A percentile compares a stretch with the other conserved stretches of the same genome.
phyloP scores from a whole-genome alignment of 169 alveolate genomes.

The Plasmodium gaboni region DNA sequence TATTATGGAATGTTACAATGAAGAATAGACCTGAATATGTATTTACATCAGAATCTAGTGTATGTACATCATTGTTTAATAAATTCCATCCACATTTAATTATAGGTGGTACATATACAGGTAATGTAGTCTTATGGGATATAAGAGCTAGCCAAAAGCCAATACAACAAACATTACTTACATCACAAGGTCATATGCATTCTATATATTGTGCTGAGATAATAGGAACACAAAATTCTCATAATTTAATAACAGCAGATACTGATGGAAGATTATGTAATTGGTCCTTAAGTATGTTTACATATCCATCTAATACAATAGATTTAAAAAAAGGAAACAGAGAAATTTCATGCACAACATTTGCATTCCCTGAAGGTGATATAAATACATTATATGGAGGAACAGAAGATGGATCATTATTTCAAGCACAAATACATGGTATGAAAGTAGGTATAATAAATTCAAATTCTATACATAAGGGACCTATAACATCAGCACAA shows the following conservation, averaged over 20 bases:
- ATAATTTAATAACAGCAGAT: conserved; percentile 90
- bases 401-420: conserved; percentile 71
- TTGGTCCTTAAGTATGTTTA: conserved; percentile 91
- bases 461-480: conserved; percentile 82
- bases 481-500: conserved; percentile 85
- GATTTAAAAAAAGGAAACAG: conserved; percentile 72
- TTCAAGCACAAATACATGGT: conserved; percentile 68
- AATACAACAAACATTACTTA: conserved; percentile 86
- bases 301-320: conserved; percentile 87
- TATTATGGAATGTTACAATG: conserved; percentile 81
- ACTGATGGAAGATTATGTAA: conserved; percentile 92
- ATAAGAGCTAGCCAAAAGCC: conserved; percentile 92
- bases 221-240: conserved; percentile 93
- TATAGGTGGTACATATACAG: conserved; percentile 93
- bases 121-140: conserved; percentile 93
- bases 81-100: conserved; percentile 90
- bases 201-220: conserved; percentile 91
- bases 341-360: conserved; percentile 55
- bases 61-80: conserved; percentile 90
- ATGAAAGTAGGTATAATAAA: conserved; percentile 80
- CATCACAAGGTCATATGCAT: conserved; percentile 89
- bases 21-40: conserved; percentile 91
- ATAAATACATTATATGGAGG: conserved; percentile 75
- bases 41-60: conserved; percentile 90
- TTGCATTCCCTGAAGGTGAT: conserved; percentile 75